Evolutionary conservation across 441 rosid genomes (phyloP).

Genomic region (Pelargonium australe): DNA sequence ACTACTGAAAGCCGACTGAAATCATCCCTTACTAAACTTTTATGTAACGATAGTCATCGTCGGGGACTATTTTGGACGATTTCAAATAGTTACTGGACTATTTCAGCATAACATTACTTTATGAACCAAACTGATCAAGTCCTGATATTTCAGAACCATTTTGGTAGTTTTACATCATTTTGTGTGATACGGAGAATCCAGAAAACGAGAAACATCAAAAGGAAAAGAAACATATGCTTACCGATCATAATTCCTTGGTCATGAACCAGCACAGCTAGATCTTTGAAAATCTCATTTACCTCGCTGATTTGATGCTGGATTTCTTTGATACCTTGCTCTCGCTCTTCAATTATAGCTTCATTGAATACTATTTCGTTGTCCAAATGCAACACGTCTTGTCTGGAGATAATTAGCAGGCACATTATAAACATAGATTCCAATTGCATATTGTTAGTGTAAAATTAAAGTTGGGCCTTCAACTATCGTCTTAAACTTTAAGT

Average conservation of each 20-base stretch:
- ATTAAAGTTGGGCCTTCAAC: too few species aligned
- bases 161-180: not conserved
- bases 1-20: too few species aligned
- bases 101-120: too few species aligned
- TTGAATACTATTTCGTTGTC: conserved; percentile 65
- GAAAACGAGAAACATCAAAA: not conserved
- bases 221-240: conserved; percentile 25
- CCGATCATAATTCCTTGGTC: conserved; percentile 68
- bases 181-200: not conserved
- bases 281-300: conserved; percentile 62
- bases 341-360: conserved; percentile 66
- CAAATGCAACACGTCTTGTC: conserved; percentile 47
- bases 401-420: conserved; percentile 17
- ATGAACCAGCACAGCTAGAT: conserved; percentile 64
- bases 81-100: too few species aligned
- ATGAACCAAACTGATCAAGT: too few species aligned
- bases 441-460: not conserved
- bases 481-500: too few species aligned
- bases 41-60: too few species aligned
- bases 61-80: too few species aligned
- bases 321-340: conserved; percentile 60
- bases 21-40: too few species aligned
- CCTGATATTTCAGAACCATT: too few species aligned
- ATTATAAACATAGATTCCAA: not conserved
- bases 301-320: conserved; percentile 55